Evolutionary conservation across 768 basidiomycete genomes (phyloP).

Genomic region (Pleurotus cornucopiae): DNA sequence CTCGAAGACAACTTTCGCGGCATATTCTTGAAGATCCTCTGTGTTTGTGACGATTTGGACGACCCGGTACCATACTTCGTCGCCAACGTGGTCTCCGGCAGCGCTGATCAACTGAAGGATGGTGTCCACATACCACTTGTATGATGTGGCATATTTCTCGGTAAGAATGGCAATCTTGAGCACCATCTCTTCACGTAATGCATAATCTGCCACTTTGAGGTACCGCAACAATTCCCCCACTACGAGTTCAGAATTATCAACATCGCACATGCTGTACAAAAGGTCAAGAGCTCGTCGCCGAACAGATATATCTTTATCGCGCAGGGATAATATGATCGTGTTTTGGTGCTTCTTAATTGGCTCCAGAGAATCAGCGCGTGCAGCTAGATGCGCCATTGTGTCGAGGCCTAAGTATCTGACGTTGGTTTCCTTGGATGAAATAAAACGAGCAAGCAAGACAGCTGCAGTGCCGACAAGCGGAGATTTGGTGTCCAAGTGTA

Average conservation of each 20-base stretch:
- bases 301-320: constrained; percentile 97
- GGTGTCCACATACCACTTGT: constrained; percentile 99
- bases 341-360: constrained; percentile 94
- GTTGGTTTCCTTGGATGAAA: constrained; percentile 97
- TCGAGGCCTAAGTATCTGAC: constrained; percentile 96
- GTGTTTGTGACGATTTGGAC: constrained; percentile 99
- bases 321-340: constrained; percentile 90
- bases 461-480: constrained; percentile 86
- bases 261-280: constrained; percentile 98
- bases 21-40: constrained; percentile 95
- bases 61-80: constrained; percentile 99
- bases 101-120: constrained; percentile 93
- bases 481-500: constrained; percentile 91
- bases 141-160: constrained; percentile 97
- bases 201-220: constrained; percentile 94
- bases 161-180: constrained; percentile 97
- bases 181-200: constrained; percentile 96
- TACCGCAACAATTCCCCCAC: constrained; percentile 94
- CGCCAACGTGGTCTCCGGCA: constrained; percentile 97
- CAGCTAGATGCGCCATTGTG: constrained; percentile 97
- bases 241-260: constrained; percentile 93
- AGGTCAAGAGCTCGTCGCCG: constrained; percentile 91
- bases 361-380: constrained; percentile 84
- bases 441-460: constrained; percentile 89
- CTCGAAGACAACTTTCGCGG: constrained; percentile 87